A percentile compares a stretch with the other conserved stretches of the same genome.
These are phyloP conservation scores for Collybia sp. DNA, from an alignment of 768 basidiomycete species.

Conservation along the genomic window DNA sequence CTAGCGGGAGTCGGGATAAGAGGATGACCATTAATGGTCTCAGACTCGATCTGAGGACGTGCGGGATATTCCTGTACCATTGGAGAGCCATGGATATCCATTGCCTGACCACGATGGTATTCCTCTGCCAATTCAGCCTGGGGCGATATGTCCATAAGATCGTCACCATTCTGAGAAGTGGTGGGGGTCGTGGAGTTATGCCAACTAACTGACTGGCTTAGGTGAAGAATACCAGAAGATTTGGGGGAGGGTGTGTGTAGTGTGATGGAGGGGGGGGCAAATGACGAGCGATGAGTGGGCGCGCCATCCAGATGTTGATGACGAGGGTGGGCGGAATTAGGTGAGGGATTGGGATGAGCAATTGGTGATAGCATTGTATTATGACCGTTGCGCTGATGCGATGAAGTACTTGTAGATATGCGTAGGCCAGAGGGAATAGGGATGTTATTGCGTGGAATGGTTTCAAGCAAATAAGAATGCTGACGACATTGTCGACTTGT, in stretches of 20 bases:
- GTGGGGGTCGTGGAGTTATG: slow-evolving; percentile 14
- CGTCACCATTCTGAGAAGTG: slow-evolving; percentile 33
- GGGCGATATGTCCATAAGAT: slow-evolving; percentile 60
- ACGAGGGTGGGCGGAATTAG: slow-evolving; percentile 7
- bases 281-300: slow-evolving; percentile 8
- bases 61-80: slow-evolving; percentile 48
- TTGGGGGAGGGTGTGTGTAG: slow-evolving; percentile 23
- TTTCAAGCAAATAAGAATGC: slow-evolving; percentile 86
- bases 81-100: slow-evolving; percentile 48
- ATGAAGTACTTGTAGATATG: slow-evolving; percentile 32
- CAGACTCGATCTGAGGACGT: slow-evolving; percentile 34
- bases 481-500: slow-evolving; percentile 85
- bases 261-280: slow-evolving; percentile 36
- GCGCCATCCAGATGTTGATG: background rate
- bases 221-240: slow-evolving; percentile 19
- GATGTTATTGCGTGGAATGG: slow-evolving; percentile 59
- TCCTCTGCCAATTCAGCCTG: slow-evolving; percentile 40
- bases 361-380: slow-evolving; percentile 25
- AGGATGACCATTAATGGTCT: slow-evolving; percentile 32
- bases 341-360: slow-evolving; percentile 20
- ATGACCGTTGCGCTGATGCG: slow-evolving; percentile 25
- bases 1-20: slow-evolving; percentile 35
- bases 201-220: slow-evolving; percentile 21
- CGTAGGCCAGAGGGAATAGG: slow-evolving; percentile 54
- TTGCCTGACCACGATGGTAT: slow-evolving; percentile 37